Conservation (phyloP, 2,329 filamentous ascomycete genomes). For the Beauveria varroae region DNA sequence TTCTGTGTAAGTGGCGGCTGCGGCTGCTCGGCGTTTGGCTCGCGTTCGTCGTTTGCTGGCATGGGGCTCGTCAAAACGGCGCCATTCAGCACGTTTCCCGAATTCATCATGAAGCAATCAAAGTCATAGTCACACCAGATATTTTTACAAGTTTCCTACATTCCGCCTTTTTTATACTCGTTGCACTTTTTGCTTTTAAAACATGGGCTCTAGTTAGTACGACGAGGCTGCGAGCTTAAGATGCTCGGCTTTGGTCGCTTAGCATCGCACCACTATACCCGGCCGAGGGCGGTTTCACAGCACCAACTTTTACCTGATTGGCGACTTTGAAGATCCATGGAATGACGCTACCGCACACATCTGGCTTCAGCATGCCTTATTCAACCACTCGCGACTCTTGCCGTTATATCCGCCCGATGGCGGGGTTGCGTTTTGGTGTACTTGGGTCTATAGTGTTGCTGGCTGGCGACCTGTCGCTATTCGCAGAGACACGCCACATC, state of each 20-base stretch:
- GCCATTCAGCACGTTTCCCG: no score
- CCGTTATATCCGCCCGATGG: neutral
- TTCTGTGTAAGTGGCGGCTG: no score
- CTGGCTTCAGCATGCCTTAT: neutral
- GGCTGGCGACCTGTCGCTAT: neutral
- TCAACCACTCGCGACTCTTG: neutral
- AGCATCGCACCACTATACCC: slow-evolving; percentile 1
- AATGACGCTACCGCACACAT: neutral
- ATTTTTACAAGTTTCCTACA: neutral
- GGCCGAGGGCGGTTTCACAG: neutral
- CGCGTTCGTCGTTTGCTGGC: no score
- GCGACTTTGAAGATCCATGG: no score
- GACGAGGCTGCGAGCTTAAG: neutral
- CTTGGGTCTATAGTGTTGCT: neutral
- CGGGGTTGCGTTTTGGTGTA: neutral
- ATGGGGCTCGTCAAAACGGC: no score
- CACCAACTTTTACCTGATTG: no score
- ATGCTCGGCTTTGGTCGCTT: slow-evolving; percentile 6
- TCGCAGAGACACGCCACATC: neutral
- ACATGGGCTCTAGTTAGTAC: neutral
- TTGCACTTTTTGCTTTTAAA: neutral
- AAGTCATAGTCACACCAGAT: no score
- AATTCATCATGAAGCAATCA: no score
- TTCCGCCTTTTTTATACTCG: neutral
- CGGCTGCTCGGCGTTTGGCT: no score